phyloP scores from a whole-genome alignment of 768 basidiomycete genomes.

The Rubroboletus satanas region DNA sequence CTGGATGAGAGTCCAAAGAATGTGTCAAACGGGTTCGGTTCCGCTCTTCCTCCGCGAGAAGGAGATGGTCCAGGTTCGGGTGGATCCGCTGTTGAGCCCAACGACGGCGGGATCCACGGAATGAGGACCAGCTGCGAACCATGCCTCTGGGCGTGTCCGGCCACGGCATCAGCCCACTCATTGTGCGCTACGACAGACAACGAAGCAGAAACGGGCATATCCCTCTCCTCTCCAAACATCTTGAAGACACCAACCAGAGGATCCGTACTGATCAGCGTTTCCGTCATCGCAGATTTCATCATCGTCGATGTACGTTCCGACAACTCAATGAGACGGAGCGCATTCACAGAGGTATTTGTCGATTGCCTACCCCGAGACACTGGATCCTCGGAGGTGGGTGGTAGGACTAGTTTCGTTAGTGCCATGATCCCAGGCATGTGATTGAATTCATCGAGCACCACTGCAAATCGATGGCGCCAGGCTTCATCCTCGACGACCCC shows the following conservation, averaged over 20 bases:
- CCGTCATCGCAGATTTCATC: constrained; percentile 74
- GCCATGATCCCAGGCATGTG: constrained; percentile 90
- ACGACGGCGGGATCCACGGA: constrained; percentile 67
- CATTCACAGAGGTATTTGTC: constrained; percentile 45
- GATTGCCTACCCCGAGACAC: neutral
- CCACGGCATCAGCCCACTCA: constrained; percentile 66
- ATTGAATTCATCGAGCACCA: constrained; percentile 89
- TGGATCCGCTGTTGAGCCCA: constrained; percentile 25
- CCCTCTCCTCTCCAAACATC: constrained; percentile 72
- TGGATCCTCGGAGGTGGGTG: constrained; percentile 19
- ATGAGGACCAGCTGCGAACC: constrained; percentile 74
- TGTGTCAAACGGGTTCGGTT: constrained; percentile 69
- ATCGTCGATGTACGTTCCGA: constrained; percentile 86
- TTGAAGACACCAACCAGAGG: constrained; percentile 69
- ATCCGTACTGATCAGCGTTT: constrained; percentile 65
- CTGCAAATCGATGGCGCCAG: constrained; percentile 52
- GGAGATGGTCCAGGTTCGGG: constrained; percentile 23
- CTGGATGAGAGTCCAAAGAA: constrained; percentile 57
- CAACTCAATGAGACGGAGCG: constrained; percentile 85
- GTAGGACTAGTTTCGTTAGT: constrained; percentile 74
- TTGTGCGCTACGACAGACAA: constrained; percentile 75
- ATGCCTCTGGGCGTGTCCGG: constrained; percentile 52
- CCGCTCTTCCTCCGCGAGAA: constrained; percentile 13
- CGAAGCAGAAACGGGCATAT: constrained; percentile 60
- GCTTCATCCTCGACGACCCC: constrained; percentile 1